phyloP scores from a whole-genome alignment of 192 early-diverging fungal genomes.

The Geranomyces michiganensis region DNA sequence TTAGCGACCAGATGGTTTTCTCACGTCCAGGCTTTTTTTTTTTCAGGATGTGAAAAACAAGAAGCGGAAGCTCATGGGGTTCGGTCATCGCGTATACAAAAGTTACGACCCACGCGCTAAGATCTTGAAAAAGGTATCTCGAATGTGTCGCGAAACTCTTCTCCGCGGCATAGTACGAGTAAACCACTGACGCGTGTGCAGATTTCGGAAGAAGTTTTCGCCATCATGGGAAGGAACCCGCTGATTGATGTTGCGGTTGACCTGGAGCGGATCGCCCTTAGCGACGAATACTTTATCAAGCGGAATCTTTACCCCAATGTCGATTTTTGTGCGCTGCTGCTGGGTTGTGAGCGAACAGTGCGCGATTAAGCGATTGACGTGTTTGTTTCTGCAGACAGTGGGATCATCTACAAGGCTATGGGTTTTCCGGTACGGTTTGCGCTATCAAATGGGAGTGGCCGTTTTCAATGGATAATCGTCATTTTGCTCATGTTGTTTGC shows the following conservation, averaged over 20 bases:
- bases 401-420: conserved; percentile 69
- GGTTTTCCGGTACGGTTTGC: conserved; percentile 65
- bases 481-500: too few species aligned
- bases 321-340: conserved; percentile 35
- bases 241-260: conserved; percentile 69
- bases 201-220: conserved; percentile 69
- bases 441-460: conserved; percentile 56
- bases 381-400: conserved; percentile 45
- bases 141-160: background rate
- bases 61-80: conserved; percentile 60
- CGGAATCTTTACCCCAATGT: conserved; percentile 70
- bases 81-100: conserved; percentile 66
- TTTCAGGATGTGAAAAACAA: conserved; percentile 63
- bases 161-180: conserved; percentile 56
- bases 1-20: too few species aligned
- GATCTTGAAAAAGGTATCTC: conserved; percentile 54
- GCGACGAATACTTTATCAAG: conserved; percentile 65
- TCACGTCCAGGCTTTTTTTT: background rate
- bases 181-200: conserved; percentile 51
- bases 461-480: conserved; percentile 50
- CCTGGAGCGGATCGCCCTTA: conserved; percentile 60
- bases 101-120: conserved; percentile 68
- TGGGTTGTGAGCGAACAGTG: background rate
- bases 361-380: background rate
- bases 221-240: conserved; percentile 60